A percentile compares a stretch with the other conserved stretches of the same genome.
phyloP scores from a whole-genome alignment of 805 yeast species.

The Monosporozyma yasuniensis region DNA sequence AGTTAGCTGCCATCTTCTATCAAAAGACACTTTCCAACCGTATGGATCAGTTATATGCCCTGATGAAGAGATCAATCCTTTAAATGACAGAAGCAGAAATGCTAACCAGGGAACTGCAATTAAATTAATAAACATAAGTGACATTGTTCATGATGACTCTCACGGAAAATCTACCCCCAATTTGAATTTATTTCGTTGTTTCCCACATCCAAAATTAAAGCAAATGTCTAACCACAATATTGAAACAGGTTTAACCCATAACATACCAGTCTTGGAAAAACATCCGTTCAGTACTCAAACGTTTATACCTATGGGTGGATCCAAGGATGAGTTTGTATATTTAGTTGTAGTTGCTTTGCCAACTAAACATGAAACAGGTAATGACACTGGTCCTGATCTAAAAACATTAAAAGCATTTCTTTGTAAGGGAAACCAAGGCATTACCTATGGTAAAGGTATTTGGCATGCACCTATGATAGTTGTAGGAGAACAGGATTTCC shows the following conservation, averaged over 20 bases:
- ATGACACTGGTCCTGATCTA: constrained; percentile 55
- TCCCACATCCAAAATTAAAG: constrained; percentile 61
- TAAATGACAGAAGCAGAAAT: constrained; percentile 30
- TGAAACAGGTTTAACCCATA: constrained; percentile 27
- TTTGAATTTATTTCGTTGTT: constrained; percentile 77
- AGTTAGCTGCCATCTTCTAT: constrained; percentile 35
- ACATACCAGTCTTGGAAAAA: constrained; percentile 68
- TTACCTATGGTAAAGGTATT: constrained; percentile 66
- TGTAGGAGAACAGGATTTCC: constrained; percentile 39
- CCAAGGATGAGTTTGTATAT: constrained; percentile 42
- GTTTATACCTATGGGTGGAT: constrained; percentile 84
- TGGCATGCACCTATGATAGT: constrained; percentile 99
- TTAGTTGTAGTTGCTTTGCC: constrained; percentile 72
- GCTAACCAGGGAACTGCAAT: constrained; percentile 95
- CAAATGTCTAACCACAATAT: constrained; percentile 2
- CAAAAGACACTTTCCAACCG: constrained; percentile 55
- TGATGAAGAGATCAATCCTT: constrained; percentile 47
- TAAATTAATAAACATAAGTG: constrained; percentile 66
- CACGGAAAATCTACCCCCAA: constrained; percentile 39
- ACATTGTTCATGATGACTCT: constrained; percentile 39
- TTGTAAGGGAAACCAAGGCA: constrained; percentile 77
- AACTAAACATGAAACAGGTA: constrained; percentile 18
- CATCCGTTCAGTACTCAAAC: constrained; percentile 88
- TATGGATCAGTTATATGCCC: constrained; percentile 78
- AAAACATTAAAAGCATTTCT: constrained; percentile 53